A percentile compares a stretch with the other conserved stretches of the same genome.
Evolutionary conservation across 495 filamentous ascomycete genomes (phyloP).

Genomic region (Penicillium ochrochloron): DNA sequence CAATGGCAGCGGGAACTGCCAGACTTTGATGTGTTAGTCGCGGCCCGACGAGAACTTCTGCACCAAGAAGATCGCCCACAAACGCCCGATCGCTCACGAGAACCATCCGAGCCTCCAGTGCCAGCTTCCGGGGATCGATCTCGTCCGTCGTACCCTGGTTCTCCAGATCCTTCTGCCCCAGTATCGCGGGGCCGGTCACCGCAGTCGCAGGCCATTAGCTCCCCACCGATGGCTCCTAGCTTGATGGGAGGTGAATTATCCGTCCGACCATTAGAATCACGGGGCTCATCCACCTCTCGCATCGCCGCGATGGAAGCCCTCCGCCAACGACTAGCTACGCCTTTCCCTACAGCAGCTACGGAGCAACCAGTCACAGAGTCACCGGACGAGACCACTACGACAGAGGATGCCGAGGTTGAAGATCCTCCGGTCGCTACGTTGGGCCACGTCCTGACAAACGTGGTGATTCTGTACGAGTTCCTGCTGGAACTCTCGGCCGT

Average conservation of each 20-base stretch:
- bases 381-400: slow-evolving; percentile 29
- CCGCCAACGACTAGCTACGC: slow-evolving; percentile 43
- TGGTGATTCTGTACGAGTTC: slow-evolving; percentile 71
- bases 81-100: slow-evolving; percentile 24
- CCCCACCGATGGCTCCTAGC: slow-evolving; percentile 21
- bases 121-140: slow-evolving; percentile 29
- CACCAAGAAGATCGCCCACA: slow-evolving; percentile 39
- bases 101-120: slow-evolving; percentile 30
- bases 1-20: slow-evolving; percentile 70
- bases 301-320: slow-evolving; percentile 40
- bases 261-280: slow-evolving; percentile 33
- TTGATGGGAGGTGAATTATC: slow-evolving; percentile 31
- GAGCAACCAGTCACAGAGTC: slow-evolving; percentile 17
- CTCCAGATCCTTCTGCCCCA: slow-evolving; percentile 57
- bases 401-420: slow-evolving; percentile 37
- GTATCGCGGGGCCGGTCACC: slow-evolving; percentile 31
- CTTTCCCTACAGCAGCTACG: slow-evolving; percentile 34
- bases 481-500: slow-evolving; percentile 85
- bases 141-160: slow-evolving; percentile 61
- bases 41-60: slow-evolving; percentile 63
- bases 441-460: slow-evolving; percentile 81
- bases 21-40: slow-evolving; percentile 75
- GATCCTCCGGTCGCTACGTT: slow-evolving; percentile 58
- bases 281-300: slow-evolving; percentile 36
- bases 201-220: slow-evolving; percentile 15